phyloP scores from a whole-genome alignment of 176 grass and related monocot genomes.

The Tillandsia fasciculata region DNA sequence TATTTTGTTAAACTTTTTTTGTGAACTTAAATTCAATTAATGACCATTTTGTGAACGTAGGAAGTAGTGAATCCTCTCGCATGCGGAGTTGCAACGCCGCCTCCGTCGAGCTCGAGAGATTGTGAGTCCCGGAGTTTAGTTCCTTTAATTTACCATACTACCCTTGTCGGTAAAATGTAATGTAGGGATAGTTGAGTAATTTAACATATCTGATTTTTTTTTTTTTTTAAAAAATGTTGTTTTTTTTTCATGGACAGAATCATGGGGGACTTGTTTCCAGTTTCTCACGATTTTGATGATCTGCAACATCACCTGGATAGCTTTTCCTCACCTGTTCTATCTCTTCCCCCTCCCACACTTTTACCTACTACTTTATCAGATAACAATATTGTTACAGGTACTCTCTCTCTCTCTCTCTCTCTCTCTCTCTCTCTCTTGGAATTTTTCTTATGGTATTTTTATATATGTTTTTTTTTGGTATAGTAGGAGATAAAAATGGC shows the following conservation, averaged over 20 bases:
- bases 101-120: slow-evolving; percentile 26
- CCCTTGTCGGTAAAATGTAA: neutral
- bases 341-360: slow-evolving; percentile 12
- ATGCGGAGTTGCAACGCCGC: neutral
- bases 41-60: slow-evolving; percentile 12
- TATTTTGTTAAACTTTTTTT: neutral
- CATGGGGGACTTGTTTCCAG: slow-evolving; percentile 10
- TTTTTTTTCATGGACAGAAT: slow-evolving; percentile 5
- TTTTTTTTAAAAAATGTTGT: too few relatives aligned
- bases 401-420: neutral
- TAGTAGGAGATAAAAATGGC: neutral
- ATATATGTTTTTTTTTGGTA: neutral
- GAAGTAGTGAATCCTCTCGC: slow-evolving; percentile 27
- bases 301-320: slow-evolving; percentile 10
- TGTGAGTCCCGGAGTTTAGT: slow-evolving; percentile 16
- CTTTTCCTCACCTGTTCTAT: slow-evolving; percentile 20
- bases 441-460: neutral
- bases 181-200: neutral
- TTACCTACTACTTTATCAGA: slow-evolving; percentile 17
- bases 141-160: neutral
- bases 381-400: slow-evolving; percentile 23
- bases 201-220: neutral
- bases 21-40: neutral
- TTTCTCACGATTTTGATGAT: neutral
- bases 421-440: neutral